phyloP scores from a whole-genome alignment of 371 early-diverging fungal genomes.

The Syncephalis fuscata region DNA sequence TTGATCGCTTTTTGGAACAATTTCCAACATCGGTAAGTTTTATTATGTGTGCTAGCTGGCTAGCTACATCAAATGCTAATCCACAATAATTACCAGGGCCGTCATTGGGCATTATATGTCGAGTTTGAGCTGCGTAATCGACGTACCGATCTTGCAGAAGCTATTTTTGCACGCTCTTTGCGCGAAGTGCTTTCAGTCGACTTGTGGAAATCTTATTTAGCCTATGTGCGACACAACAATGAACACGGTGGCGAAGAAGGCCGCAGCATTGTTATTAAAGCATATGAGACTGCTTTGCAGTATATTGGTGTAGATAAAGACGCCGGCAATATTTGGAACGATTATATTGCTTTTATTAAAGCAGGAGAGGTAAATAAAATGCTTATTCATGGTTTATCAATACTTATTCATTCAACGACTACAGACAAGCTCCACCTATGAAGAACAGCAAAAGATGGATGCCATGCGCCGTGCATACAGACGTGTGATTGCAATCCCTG shows the following conservation, averaged over 20 bases:
- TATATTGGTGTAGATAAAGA: constrained; percentile 84
- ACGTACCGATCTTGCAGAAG: constrained; percentile 57
- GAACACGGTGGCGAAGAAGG: constrained; percentile 17
- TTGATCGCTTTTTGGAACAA: constrained; percentile 49
- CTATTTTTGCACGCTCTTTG: constrained; percentile 73
- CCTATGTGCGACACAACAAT: constrained; percentile 70
- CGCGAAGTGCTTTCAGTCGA: constrained; percentile 67
- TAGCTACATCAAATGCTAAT: not conserved
- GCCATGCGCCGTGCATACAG: constrained; percentile 74
- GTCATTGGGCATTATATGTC: constrained; percentile 67
- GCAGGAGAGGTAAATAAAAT: constrained; percentile 47
- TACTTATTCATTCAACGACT: too few species aligned
- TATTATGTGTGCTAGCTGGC: not conserved
- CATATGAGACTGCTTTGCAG: constrained; percentile 75
- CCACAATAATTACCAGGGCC: constrained; percentile 25
- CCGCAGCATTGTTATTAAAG: constrained; percentile 51
- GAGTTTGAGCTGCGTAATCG: constrained; percentile 69
- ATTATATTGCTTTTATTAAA: constrained; percentile 71
- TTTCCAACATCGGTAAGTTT: constrained; percentile 78
- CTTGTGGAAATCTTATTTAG: constrained; percentile 76
- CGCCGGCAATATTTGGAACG: constrained; percentile 76
- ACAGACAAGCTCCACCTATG: constrained; percentile 64
- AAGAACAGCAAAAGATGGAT: constrained; percentile 80
- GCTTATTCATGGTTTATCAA: not conserved
- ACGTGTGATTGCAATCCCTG: constrained; percentile 68